Evolutionary conservation across 352 stramenopile species (phyloP), one percentile per base, ranked within the genome.

Genomic region (Pythium aquatile): DNA sequence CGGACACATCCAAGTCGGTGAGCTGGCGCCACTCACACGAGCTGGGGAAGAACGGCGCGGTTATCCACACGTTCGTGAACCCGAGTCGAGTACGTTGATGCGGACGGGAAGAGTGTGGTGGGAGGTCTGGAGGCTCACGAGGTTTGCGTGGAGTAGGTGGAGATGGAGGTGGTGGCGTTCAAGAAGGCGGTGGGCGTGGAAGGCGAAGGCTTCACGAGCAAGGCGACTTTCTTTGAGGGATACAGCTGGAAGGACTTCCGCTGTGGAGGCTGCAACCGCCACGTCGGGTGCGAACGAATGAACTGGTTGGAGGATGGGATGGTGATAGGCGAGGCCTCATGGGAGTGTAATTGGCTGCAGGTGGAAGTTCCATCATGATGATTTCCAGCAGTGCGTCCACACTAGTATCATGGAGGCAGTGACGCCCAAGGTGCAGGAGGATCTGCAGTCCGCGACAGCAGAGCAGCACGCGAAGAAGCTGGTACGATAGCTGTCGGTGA

Each of bases 301-400:
- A 51, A 52, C 29, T 3, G 66, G 16, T 10, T 33, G 14, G 53
- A 14, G 9, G 2, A 30, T 2, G n/a, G 17, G 44, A 24, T 24
- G 20, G 39, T 20, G 16, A 24, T 24, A 26, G 46, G 20, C 3
- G 52, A 26, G 52, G 52, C 44, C 30, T 51, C n/a, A 51, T 26
- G 24, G 3, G 17, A n/a, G 26, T 11, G 37, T n/a, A 32, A 6
- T 65, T 9, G 6, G 20, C 20, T 63, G 47, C 42, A 94, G 85
- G 16, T 93, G 85, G 86, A 77, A 83, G 33, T 94, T 94, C 70
- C 88, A 91, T 65, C 86, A 94, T 49, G 76, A 92, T 55, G 76
- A 91, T 35, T 63, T 88, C 46, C 74, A 91, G 60, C 68, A 85
- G 26, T 94, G 86, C 60, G 79, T 93, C 53, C 84, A 85, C 44